These are phyloP conservation scores for Diplogelasinospora grovesii DNA, from an alignment of 495 filamentous ascomycete species.

Conservation along the genomic window DNA sequence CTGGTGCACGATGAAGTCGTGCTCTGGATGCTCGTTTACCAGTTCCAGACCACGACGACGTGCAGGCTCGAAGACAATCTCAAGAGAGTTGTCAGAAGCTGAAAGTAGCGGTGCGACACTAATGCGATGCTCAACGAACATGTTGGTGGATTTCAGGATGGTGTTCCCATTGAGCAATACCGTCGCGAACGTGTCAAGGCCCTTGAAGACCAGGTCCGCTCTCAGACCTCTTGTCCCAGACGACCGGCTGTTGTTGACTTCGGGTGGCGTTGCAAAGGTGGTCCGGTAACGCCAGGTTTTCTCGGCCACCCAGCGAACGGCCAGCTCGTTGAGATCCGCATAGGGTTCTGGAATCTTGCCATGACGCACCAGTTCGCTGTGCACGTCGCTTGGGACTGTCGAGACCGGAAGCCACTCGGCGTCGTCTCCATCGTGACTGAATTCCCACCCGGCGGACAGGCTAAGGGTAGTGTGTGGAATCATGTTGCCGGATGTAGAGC, in stretches of 20 bases:
- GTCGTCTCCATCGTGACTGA: slow-evolving; percentile 8
- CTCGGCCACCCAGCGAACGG: slow-evolving; percentile 64
- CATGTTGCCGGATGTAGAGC: too few species aligned
- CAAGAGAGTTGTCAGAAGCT: slow-evolving; percentile 19
- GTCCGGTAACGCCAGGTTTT: slow-evolving; percentile 52
- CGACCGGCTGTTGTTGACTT: neutral
- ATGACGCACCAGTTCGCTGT: slow-evolving; percentile 18
- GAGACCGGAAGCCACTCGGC: slow-evolving; percentile 17
- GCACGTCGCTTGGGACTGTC: slow-evolving; percentile 17
- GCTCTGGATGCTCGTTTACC: slow-evolving; percentile 36
- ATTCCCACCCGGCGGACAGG: slow-evolving; percentile 15
- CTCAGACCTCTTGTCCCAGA: slow-evolving; percentile 3
- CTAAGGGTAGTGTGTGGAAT: neutral
- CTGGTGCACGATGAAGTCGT: slow-evolving; percentile 41
- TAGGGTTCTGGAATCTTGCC: slow-evolving; percentile 54
- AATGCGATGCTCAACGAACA: slow-evolving; percentile 55
- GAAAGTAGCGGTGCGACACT: slow-evolving; percentile 14
- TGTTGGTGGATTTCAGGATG: slow-evolving; percentile 58
- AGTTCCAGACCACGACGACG: slow-evolving; percentile 32
- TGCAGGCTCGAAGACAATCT: slow-evolving; percentile 40
- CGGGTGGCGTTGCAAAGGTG: slow-evolving; percentile 32
- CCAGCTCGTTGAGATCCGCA: slow-evolving; percentile 60
- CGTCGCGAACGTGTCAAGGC: slow-evolving; percentile 65
- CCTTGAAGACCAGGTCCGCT: slow-evolving; percentile 59
- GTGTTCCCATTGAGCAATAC: slow-evolving; percentile 56